Conservation (phyloP, 2,329 filamentous ascomycete species). For the Cladosporium sp. region DNA sequence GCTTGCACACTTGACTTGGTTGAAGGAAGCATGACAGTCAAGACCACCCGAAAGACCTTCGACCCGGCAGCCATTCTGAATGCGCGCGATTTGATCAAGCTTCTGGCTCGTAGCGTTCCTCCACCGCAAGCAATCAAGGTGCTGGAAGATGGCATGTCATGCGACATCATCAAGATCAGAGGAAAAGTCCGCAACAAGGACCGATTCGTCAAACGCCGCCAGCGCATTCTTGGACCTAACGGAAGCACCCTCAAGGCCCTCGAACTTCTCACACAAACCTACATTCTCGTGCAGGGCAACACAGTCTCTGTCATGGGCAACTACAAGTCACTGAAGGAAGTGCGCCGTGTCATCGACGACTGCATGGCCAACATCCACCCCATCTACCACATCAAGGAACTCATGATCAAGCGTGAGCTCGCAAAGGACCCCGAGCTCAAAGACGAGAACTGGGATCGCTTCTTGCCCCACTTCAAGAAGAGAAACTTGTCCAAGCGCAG, state of each 20-base stretch:
- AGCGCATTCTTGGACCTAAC: constrained; percentile 86
- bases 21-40: constrained; percentile 94
- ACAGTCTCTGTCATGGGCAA: constrained; percentile 89
- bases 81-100: constrained; percentile 88
- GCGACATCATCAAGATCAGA: constrained; percentile 94
- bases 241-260: constrained; percentile 92
- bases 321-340: constrained; percentile 90
- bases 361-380: constrained; percentile 94
- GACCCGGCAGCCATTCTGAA: constrained; percentile 93
- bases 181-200: constrained; percentile 91
- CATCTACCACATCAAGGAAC: constrained; percentile 89
- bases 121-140: constrained; percentile 92
- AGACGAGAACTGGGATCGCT: constrained; percentile 90
- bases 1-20: constrained; percentile 91
- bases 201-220: constrained; percentile 88
- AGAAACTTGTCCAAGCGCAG: constrained; percentile 79
- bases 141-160: constrained; percentile 83
- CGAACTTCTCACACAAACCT: constrained; percentile 84
- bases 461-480: constrained; percentile 96
- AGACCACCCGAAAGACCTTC: constrained; percentile 86
- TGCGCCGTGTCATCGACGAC: constrained; percentile 84
- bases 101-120: constrained; percentile 86
- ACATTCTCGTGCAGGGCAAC: constrained; percentile 94
- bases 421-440: constrained; percentile 83
- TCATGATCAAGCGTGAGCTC: constrained; percentile 91